Conservation (phyloP, 768 basidiomycete species). For the Psilocybe subaeruginosa region DNA sequence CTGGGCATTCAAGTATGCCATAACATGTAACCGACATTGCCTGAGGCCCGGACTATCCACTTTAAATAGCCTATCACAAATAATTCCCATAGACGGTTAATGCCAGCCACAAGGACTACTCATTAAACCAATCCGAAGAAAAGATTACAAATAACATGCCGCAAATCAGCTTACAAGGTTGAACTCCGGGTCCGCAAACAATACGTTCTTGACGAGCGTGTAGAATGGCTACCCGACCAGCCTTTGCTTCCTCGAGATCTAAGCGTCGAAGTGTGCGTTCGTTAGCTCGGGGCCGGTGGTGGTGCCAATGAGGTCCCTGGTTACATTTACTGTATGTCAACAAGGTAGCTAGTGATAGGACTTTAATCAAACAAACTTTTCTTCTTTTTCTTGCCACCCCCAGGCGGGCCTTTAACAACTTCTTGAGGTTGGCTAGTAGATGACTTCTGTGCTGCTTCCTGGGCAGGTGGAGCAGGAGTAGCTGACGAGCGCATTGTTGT, state of each 20-base stretch:
- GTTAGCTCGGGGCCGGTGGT: conserved; percentile 33
- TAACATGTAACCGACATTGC: not conserved
- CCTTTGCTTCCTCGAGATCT: not conserved
- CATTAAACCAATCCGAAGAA: not conserved
- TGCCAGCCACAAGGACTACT: not conserved
- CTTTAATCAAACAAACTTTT: conserved; percentile 57
- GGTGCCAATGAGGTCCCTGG: conserved; percentile 41
- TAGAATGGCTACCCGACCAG: too few species aligned
- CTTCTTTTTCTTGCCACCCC: conserved; percentile 71
- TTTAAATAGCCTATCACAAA: conserved; percentile 8
- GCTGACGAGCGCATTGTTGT: conserved; percentile 37
- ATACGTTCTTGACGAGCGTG: conserved; percentile 1
- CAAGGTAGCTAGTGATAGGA: conserved; percentile 3
- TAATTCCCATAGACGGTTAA: conserved; percentile 10
- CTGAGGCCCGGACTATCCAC: conserved; percentile 6
- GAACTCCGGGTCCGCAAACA: not conserved
- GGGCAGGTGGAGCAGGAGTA: conserved; percentile 43
- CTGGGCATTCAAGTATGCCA: not conserved
- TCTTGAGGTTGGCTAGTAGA: conserved; percentile 47
- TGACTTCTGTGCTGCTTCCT: conserved; percentile 36
- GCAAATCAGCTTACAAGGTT: not conserved
- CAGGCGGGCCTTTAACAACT: conserved; percentile 46
- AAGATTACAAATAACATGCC: not conserved
- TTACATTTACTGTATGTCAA: conserved; percentile 2
- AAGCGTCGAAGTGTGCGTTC: not conserved